A percentile compares a stretch with the other conserved stretches of the same genome.
These are phyloP conservation scores for Neocatenulostroma microsporum DNA, from an alignment of 2,329 filamentous ascomycete genomes.

Conservation along the genomic window DNA sequence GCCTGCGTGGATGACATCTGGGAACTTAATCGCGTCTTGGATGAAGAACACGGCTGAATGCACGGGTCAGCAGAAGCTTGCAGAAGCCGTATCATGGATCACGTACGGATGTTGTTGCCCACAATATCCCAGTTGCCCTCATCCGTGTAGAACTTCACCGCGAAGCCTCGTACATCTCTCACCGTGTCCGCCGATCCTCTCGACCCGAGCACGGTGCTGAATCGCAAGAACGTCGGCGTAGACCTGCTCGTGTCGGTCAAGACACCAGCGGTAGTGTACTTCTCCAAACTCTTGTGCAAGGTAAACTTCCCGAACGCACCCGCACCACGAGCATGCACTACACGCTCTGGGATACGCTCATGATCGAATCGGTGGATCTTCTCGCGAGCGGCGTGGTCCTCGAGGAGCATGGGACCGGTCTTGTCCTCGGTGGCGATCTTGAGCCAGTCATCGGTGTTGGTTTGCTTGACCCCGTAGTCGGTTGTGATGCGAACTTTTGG, in stretches of 20 bases:
- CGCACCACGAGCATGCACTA: conserved; percentile 59
- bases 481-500: conserved; percentile 57
- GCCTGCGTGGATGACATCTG: conserved; percentile 54
- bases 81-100: no score
- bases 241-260: conserved; percentile 60
- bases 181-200: conserved; percentile 72
- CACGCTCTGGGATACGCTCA: conserved; percentile 60
- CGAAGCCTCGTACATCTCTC: conserved; percentile 74
- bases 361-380: conserved; percentile 75
- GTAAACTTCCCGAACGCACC: conserved; percentile 62
- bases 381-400: conserved; percentile 65
- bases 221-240: conserved; percentile 63
- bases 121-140: conserved; percentile 60
- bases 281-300: conserved; percentile 54
- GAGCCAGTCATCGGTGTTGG: conserved; percentile 73
- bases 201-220: conserved; percentile 71
- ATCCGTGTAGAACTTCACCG: conserved; percentile 67
- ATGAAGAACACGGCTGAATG: conserved; percentile 73
- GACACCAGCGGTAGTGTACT: conserved; percentile 56
- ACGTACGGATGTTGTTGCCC: conserved; percentile 64
- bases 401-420: conserved; percentile 60
- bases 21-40: conserved; percentile 67
- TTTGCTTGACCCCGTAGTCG: conserved; percentile 68
- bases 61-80: no score
- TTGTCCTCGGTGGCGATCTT: conserved; percentile 54